Evolutionary conservation across 148 eudicot species (phyloP).

Genomic region (Spergularia bocconei): DNA sequence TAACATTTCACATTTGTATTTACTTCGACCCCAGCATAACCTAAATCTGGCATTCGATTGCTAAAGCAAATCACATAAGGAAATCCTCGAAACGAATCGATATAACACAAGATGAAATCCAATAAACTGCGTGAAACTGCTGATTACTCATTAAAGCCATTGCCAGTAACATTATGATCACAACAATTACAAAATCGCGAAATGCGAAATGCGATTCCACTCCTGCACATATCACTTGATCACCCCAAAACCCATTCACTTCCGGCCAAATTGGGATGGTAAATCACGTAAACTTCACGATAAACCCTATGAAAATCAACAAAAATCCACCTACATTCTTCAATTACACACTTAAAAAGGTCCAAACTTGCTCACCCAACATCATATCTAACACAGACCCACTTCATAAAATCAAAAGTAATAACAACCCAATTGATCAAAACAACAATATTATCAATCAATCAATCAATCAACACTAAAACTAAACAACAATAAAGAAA

Average conservation of each 20-base stretch:
- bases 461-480: conserved; percentile 11
- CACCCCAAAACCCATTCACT: not conserved
- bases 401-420: conserved; percentile 12
- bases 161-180: conserved; percentile 16
- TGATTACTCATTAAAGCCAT: not conserved
- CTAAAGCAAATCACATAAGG: not conserved
- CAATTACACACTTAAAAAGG: conserved; percentile 18
- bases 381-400: conserved; percentile 12
- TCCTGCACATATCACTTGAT: conserved; percentile 2
- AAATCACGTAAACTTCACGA: conserved; percentile 9
- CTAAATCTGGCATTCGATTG: not conserved
- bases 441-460: conserved; percentile 6
- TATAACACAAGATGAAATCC: not conserved
- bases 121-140: not conserved
- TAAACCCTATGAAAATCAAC: conserved; percentile 1
- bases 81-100: not conserved
- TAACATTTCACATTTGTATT: not conserved
- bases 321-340: conserved; percentile 28
- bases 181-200: not conserved
- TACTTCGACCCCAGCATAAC: not conserved
- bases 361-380: conserved; percentile 11
- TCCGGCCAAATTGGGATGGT: conserved; percentile 1
- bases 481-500: not conserved
- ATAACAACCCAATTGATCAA: conserved; percentile 12
- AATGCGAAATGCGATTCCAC: conserved; percentile 15